A percentile compares a stretch with the other conserved stretches of the same genome.
Evolutionary conservation across 441 rosid species (phyloP).

Genomic region (Syzygium syzygioides): DNA sequence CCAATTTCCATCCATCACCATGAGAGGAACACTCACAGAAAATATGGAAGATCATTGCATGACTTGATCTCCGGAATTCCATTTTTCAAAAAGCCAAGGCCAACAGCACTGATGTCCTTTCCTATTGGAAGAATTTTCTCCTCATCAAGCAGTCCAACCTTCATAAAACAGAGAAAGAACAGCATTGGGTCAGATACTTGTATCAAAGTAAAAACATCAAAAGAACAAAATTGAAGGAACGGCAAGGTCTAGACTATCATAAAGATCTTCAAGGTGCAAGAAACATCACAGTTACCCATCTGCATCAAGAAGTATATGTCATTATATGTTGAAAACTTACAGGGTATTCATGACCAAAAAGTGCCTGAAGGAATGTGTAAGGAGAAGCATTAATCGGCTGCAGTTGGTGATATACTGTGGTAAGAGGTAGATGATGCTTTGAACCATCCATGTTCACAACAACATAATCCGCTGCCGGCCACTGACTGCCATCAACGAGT

Average conservation of each 20-base stretch:
- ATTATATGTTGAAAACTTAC: conserved; percentile 29
- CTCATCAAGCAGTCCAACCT: conserved; percentile 89
- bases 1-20: neutral
- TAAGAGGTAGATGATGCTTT: conserved; percentile 65
- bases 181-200: neutral
- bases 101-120: conserved; percentile 66
- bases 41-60: conserved; percentile 82
- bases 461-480: conserved; percentile 40
- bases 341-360: conserved; percentile 78
- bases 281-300: neutral
- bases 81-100: conserved; percentile 41
- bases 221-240: neutral
- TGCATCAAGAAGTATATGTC: neutral
- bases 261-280: neutral
- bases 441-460: conserved; percentile 72
- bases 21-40: conserved; percentile 53
- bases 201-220: neutral
- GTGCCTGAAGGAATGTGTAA: conserved; percentile 73
- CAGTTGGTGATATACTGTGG: conserved; percentile 74
- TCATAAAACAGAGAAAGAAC: neutral
- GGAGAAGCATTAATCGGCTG: conserved; percentile 70
- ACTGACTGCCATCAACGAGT: conserved; percentile 49
- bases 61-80: conserved; percentile 77
- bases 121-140: conserved; percentile 88
- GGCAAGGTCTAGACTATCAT: neutral